phyloP scores from a whole-genome alignment of 495 filamentous ascomycete genomes.

The Annulohypoxylon stygium region DNA sequence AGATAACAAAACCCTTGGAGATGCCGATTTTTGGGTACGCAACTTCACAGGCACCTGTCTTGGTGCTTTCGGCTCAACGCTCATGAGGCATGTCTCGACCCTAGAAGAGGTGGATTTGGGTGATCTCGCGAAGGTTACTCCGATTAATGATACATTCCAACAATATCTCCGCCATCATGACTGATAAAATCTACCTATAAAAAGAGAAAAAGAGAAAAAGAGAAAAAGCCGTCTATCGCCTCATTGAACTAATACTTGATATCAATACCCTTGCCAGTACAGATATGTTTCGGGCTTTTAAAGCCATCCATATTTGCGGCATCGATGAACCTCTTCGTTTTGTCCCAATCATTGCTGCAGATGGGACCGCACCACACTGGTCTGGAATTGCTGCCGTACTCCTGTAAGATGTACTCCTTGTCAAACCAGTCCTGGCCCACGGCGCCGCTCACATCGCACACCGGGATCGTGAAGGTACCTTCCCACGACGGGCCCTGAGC shows the following conservation, averaged over 20 bases:
- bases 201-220: neutral
- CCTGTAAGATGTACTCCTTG: constrained; percentile 8
- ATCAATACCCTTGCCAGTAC: neutral
- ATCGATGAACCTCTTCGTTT: constrained; percentile 9
- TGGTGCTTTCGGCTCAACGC: neutral
- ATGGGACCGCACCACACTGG: constrained; percentile 3
- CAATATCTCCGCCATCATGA: neutral
- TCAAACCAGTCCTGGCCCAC: neutral
- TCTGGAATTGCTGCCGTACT: neutral
- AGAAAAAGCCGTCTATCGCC: neutral
- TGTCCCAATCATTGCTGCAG: constrained; percentile 14
- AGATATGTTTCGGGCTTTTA: constrained; percentile 13
- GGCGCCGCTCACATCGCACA: constrained; percentile 10
- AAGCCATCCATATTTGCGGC: neutral
- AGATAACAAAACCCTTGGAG: constrained; percentile 7
- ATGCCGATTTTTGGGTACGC: constrained; percentile 22
- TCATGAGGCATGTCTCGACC: constrained; percentile 8
- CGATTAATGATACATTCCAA: neutral
- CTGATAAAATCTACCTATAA: neutral
- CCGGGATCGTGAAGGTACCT: constrained; percentile 14
- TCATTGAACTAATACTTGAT: neutral
- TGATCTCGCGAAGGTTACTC: neutral
- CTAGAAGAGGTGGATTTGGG: constrained; percentile 2
- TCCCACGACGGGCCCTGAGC: constrained; percentile 6
- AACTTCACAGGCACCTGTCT: constrained; percentile 27